phyloP scores from a whole-genome alignment of 345 rosid genomes.

The Arabis hirsuta region DNA sequence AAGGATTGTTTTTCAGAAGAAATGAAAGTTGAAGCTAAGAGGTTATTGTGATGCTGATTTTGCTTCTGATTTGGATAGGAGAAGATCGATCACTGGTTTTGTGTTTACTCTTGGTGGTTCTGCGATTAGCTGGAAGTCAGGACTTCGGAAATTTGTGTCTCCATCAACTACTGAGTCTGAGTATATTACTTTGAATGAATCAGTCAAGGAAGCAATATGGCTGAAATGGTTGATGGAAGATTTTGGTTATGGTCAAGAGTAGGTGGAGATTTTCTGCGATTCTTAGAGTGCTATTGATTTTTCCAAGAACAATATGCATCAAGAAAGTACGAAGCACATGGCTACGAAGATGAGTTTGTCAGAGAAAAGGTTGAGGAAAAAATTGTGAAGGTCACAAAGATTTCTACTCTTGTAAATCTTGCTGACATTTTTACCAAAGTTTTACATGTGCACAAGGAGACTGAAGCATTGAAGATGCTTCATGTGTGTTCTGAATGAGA shows the following conservation, averaged over 20 bases:
- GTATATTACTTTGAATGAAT: neutral
- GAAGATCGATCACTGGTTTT: neutral
- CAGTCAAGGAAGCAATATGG: neutral
- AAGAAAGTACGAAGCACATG: neutral
- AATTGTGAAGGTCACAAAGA: neutral
- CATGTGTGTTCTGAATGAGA: neutral
- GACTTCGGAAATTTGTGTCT: neutral
- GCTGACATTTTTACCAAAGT: neutral
- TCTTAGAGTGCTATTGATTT: neutral
- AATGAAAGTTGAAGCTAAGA: neutral
- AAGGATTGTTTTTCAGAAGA: neutral
- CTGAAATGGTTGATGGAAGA: neutral
- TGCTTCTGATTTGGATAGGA: neutral
- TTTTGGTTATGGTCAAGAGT: neutral
- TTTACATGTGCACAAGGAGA: neutral
- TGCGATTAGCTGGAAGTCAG: neutral
- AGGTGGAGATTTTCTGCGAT: neutral
- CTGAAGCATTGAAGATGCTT: neutral
- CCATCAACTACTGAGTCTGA: neutral
- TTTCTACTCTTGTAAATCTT: neutral
- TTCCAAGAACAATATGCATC: neutral
- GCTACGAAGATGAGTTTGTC: neutral
- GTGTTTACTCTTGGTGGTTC: neutral
- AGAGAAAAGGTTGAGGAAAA: neutral
- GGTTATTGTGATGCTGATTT: neutral